Percentiles rank a stretch among this genome's conserved stretches.
phyloP scores from a whole-genome alignment of 257 asterid species.

The Eustoma russellianum region DNA sequence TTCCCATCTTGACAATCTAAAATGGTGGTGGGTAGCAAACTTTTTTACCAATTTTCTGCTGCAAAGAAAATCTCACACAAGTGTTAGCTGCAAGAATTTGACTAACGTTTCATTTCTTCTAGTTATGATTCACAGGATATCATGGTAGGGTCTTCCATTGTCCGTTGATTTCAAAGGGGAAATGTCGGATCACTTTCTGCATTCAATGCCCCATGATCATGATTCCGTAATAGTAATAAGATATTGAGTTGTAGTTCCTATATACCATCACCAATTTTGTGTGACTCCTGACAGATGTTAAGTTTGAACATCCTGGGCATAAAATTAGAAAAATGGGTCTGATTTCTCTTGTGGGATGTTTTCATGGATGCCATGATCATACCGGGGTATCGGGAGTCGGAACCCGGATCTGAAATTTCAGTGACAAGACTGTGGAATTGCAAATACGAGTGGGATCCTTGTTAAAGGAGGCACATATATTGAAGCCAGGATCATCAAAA shows the following conservation, averaged over 20 bases:
- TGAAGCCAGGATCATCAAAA: conserved; percentile 78
- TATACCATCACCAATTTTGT: not conserved
- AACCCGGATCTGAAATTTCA: conserved; percentile 68
- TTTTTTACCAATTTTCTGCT: not conserved
- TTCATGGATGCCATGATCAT: conserved; percentile 60
- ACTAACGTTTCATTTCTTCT: not conserved
- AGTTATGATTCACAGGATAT: not conserved
- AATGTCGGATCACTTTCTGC: conserved; percentile 4
- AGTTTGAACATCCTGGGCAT: not conserved
- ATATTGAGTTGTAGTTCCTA: not conserved
- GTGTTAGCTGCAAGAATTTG: conserved; percentile 3
- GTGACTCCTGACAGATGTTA: not conserved
- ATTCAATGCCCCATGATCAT: not conserved
- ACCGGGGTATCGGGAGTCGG: conserved; percentile 52
- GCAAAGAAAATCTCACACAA: not conserved
- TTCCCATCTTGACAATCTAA: conserved; percentile 9
- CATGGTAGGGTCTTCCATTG: not conserved
- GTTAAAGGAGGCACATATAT: conserved; percentile 52
- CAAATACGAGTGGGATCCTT: conserved; percentile 74
- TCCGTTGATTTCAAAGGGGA: not conserved
- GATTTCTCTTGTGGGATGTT: conserved; percentile 42
- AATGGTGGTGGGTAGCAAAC: conserved; percentile 2
- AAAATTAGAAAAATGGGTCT: conserved; percentile 25
- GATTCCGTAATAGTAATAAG: not conserved
- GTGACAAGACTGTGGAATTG: conserved; percentile 55